Conservation (phyloP, 192 early-diverging fungal species). For the Rhizophagus prolifer region DNA sequence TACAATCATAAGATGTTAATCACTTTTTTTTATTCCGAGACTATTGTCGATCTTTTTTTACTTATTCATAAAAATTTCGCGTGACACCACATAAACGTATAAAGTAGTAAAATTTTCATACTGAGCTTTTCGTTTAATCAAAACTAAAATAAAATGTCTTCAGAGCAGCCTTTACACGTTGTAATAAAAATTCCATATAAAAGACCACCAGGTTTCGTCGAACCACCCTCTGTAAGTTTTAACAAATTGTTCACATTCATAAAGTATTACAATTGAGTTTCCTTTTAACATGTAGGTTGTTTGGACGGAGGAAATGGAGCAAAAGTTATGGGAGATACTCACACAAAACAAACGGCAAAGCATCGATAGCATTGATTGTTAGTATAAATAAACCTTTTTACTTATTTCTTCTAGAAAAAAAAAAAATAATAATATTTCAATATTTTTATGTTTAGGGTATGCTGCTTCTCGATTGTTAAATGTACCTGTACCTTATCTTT, state of each 20-base stretch:
- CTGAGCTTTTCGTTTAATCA: too few species aligned
- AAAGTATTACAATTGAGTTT: not conserved
- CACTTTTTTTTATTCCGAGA: too few species aligned
- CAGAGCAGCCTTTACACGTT: slow-evolving; percentile 50
- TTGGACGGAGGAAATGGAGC: slow-evolving; percentile 64
- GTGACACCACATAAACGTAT: too few species aligned
- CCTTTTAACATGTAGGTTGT: slow-evolving; percentile 36
- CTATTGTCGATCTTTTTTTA: too few species aligned
- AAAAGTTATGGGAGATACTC: slow-evolving; percentile 54
- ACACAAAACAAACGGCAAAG: slow-evolving; percentile 49
- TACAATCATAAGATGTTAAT: too few species aligned
- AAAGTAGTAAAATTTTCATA: too few species aligned
- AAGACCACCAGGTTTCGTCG: slow-evolving; percentile 51
- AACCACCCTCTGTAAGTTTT: slow-evolving; percentile 50
- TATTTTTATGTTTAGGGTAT: slow-evolving; percentile 42
- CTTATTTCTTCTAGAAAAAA: not conserved
- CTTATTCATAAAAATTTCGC: too few species aligned
- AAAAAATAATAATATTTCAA: not conserved
- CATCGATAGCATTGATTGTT: slow-evolving; percentile 57
- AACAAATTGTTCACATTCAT: not conserved
- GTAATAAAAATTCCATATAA: slow-evolving; percentile 51
- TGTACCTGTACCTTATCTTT: slow-evolving; percentile 50
- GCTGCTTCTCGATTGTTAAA: slow-evolving; percentile 49
- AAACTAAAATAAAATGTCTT: slow-evolving; percentile 14
- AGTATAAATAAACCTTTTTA: slow-evolving; percentile 14